phyloP scores from a whole-genome alignment of 805 yeast species.

The Jamesozyma jinghongensis region DNA sequence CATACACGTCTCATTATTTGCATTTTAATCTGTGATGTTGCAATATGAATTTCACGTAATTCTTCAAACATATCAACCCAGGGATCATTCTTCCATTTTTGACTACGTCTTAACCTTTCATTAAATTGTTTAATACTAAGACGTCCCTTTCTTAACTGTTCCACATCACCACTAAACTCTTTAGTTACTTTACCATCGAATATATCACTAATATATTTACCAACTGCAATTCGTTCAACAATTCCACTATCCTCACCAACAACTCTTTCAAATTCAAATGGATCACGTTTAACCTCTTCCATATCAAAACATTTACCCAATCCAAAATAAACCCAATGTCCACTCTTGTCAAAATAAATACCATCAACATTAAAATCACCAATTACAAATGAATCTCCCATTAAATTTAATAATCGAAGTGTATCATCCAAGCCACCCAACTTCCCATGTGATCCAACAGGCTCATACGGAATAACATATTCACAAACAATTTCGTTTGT shows the following conservation, averaged over 20 bases:
- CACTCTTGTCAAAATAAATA: constrained; percentile 55
- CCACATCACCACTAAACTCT: neutral
- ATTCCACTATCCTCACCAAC: neutral
- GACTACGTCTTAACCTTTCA: constrained; percentile 24
- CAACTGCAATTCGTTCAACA: neutral
- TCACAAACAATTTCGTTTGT: too few relatives aligned
- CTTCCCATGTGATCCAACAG: too few relatives aligned
- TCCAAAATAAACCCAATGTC: constrained; percentile 82
- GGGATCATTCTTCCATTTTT: constrained; percentile 18
- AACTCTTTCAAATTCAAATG: too few relatives aligned
- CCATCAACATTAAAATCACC: constrained; percentile 52
- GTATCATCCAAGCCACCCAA: constrained; percentile 9
- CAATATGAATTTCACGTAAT: constrained; percentile 47
- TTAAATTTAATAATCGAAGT: constrained; percentile 17
- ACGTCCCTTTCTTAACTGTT: neutral
- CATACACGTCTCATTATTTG: constrained; percentile 10
- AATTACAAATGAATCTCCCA: constrained; percentile 38
- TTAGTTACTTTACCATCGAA: neutral
- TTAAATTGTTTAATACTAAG: constrained; percentile 29
- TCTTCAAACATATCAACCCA: constrained; percentile 25
- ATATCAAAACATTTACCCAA: constrained; percentile 44
- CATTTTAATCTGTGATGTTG: constrained; percentile 46
- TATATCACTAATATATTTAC: neutral
- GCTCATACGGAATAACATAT: too few relatives aligned
- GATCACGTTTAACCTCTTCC: constrained; percentile 31